These are phyloP conservation scores for Xylariaceae sp. DNA, from an alignment of 2,329 filamentous ascomycete genomes.

Conservation along the genomic window DNA sequence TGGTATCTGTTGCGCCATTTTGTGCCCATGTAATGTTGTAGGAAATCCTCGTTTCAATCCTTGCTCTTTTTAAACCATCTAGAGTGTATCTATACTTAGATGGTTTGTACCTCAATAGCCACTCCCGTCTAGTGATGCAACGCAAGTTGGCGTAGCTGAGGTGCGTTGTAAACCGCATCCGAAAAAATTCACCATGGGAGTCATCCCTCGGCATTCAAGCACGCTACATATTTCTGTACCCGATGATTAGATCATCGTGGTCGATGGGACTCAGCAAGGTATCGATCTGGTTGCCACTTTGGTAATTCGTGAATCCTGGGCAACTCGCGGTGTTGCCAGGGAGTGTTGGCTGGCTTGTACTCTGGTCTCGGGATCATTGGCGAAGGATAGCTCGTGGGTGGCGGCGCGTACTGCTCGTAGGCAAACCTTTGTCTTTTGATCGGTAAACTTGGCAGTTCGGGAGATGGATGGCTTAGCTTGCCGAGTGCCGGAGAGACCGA, in stretches of 20 bases:
- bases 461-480: constrained; percentile 26
- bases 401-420: constrained; percentile 43
- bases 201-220: constrained; percentile 2
- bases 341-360: constrained; percentile 29
- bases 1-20: too few species aligned
- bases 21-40: too few species aligned
- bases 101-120: too few species aligned
- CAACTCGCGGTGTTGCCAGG: constrained; percentile 41
- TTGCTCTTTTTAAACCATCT: too few species aligned
- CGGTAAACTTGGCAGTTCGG: constrained; percentile 32
- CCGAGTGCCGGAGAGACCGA: constrained; percentile 46
- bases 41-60: too few species aligned
- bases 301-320: constrained; percentile 46
- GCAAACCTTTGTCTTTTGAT: constrained; percentile 48
- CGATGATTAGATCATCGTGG: too few species aligned
- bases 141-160: too few species aligned
- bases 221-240: too few species aligned
- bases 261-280: constrained; percentile 34
- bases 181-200: too few species aligned
- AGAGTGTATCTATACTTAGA: too few species aligned
- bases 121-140: too few species aligned
- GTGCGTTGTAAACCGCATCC: too few species aligned
- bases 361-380: constrained; percentile 30
- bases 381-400: constrained; percentile 28
- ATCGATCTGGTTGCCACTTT: constrained; percentile 50